These are phyloP conservation scores for Neurospora crassa DNA, from an alignment of 2,329 filamentous ascomycete species.

Conservation along the genomic window DNA sequence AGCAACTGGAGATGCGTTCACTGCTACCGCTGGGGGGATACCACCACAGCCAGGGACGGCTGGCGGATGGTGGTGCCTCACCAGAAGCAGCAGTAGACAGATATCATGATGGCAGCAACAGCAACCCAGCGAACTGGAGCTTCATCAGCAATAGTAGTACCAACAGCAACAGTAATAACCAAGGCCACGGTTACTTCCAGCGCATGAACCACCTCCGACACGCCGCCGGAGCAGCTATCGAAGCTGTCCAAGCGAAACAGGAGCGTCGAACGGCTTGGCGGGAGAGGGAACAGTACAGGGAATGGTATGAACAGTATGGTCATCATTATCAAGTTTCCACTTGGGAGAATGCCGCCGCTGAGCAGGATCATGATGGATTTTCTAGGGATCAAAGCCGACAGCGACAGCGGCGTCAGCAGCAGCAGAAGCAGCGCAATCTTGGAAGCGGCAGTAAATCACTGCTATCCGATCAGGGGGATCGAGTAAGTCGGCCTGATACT, in stretches of 20 bases:
- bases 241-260: neutral
- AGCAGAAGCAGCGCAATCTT: neutral
- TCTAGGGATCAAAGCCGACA: neutral
- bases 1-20: slow-evolving; percentile 41
- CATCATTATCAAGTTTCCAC: neutral
- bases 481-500: neutral
- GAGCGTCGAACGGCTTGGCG: neutral
- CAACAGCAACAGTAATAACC: neutral
- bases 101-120: neutral
- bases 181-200: neutral
- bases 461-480: neutral
- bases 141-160: neutral
- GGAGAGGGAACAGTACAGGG: neutral
- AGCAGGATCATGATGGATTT: neutral
- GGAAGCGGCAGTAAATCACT: neutral
- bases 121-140: neutral
- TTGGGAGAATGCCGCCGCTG: neutral
- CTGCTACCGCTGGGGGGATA: slow-evolving; percentile 16
- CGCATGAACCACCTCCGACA: neutral
- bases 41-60: neutral
- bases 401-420: neutral
- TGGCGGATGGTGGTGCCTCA: neutral
- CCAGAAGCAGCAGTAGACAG: neutral
- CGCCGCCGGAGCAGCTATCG: neutral
- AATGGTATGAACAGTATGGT: neutral